Percentiles rank a stretch among this genome's conserved stretches.
Conservation (phyloP, 2,329 filamentous ascomycete genomes). For the Tolypocladium nubicola region DNA sequence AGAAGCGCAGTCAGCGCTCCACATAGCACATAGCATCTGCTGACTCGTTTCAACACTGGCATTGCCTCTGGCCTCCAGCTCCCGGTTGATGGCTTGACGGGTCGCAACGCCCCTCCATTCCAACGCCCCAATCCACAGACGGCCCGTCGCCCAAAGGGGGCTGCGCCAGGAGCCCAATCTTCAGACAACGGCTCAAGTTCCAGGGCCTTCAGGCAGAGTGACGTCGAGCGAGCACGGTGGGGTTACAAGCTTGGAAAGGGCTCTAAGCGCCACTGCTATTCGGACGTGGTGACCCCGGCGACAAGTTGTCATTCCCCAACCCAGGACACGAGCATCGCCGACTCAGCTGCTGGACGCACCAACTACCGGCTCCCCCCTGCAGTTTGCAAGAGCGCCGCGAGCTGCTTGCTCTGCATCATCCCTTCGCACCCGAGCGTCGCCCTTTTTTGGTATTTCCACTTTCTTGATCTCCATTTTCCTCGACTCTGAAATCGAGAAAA, state of each 20-base stretch:
- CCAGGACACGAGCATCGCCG: not conserved
- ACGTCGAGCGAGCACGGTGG: slow-evolving; percentile 3
- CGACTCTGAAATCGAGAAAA: not conserved
- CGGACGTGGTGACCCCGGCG: slow-evolving; percentile 4
- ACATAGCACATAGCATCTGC: not conserved
- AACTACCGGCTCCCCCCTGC: not conserved
- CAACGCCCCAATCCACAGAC: not conserved
- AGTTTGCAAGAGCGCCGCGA: not conserved
- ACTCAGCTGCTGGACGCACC: not conserved
- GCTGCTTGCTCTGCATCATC: not conserved
- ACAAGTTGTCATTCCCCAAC: slow-evolving; percentile 7
- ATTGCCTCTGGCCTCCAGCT: too few species aligned
- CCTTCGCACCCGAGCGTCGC: not conserved
- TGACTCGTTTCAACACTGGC: not conserved
- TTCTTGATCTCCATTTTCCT: not conserved
- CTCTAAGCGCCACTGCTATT: not conserved
- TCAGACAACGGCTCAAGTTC: not conserved
- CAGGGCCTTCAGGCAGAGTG: not conserved
- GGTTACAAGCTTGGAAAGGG: not conserved
- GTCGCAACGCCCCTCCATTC: not conserved
- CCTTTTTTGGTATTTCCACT: not conserved
- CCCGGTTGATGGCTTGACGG: not conserved
- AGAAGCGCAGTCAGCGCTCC: not conserved
- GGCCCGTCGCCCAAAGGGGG: not conserved
- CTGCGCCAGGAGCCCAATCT: not conserved